phyloP scores from a whole-genome alignment of 2,329 filamentous ascomycete genomes.

The Apiospora malaysiana region DNA sequence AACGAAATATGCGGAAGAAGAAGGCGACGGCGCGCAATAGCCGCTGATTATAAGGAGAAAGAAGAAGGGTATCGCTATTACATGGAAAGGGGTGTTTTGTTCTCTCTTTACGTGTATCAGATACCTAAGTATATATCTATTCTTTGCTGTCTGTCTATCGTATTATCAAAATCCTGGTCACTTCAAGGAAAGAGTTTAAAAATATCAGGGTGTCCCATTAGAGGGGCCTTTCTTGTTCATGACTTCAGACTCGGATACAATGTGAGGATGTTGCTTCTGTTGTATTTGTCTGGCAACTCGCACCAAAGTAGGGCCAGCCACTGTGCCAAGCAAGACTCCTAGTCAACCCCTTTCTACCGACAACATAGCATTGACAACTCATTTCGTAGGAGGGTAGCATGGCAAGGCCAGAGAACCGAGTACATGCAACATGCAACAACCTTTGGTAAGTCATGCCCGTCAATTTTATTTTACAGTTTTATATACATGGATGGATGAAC shows the following conservation, averaged over 20 bases:
- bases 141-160: background rate
- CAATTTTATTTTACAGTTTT: background rate
- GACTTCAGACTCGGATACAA: background rate
- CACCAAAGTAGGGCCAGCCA: too few relatives aligned
- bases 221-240: background rate
- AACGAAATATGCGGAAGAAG: slow-evolving; percentile 79
- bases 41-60: background rate
- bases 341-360: too few relatives aligned
- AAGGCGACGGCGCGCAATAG: slow-evolving; percentile 47
- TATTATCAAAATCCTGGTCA: background rate
- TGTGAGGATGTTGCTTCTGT: too few relatives aligned
- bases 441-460: too few relatives aligned
- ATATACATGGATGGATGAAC: background rate
- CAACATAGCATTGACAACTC: too few relatives aligned
- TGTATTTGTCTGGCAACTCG: too few relatives aligned
- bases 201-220: background rate
- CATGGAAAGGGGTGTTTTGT: background rate
- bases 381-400: too few relatives aligned
- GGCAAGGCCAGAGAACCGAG: too few relatives aligned
- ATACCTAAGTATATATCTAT: background rate
- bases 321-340: too few relatives aligned
- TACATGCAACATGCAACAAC: too few relatives aligned
- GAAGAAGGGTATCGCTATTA: background rate
- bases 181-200: background rate
- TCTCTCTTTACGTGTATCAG: background rate